Evolutionary conservation across 1,284 basidiomycete genomes (phyloP).

Genomic region (Sporisorium iseilematis-ciliati): DNA sequence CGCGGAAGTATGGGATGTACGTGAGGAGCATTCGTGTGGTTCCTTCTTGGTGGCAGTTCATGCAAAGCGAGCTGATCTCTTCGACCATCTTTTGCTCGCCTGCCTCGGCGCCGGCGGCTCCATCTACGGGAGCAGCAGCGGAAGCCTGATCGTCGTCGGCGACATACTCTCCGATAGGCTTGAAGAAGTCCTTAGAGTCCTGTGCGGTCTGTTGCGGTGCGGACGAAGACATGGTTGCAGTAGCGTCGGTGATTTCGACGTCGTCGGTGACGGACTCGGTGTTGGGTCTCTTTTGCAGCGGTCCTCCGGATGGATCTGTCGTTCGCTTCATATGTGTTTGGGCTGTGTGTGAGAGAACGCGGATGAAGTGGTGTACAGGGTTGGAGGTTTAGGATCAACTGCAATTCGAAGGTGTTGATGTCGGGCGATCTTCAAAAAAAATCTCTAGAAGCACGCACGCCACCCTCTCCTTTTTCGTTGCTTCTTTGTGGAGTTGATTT

Average conservation of each 20-base stretch:
- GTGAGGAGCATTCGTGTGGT: conserved; percentile 91
- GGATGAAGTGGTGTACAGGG: too few species aligned
- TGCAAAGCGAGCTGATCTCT: conserved; percentile 87
- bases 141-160: conserved; percentile 20
- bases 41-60: conserved; percentile 93
- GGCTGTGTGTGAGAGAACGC: not conserved
- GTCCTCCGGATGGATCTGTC: conserved; percentile 36
- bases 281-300: conserved; percentile 46
- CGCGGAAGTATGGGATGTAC: conserved; percentile 93
- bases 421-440: conserved; percentile 3
- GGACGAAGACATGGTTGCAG: conserved; percentile 38
- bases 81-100: conserved; percentile 61
- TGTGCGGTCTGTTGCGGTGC: conserved; percentile 9
- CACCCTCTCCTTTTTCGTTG: not conserved
- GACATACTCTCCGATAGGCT: conserved; percentile 58
- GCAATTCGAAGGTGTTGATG: not conserved
- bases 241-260: conserved; percentile 39
- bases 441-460: not conserved
- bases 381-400: too few species aligned
- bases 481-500: conserved; percentile 1
- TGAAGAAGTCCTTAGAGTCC: conserved; percentile 55
- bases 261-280: conserved; percentile 27
- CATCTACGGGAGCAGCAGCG: not conserved
- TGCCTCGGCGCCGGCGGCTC: conserved; percentile 23
- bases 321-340: conserved; percentile 40